phyloP scores from a whole-genome alignment of 768 basidiomycete species.

The Tylopilus plumbeoviolaceoides region DNA sequence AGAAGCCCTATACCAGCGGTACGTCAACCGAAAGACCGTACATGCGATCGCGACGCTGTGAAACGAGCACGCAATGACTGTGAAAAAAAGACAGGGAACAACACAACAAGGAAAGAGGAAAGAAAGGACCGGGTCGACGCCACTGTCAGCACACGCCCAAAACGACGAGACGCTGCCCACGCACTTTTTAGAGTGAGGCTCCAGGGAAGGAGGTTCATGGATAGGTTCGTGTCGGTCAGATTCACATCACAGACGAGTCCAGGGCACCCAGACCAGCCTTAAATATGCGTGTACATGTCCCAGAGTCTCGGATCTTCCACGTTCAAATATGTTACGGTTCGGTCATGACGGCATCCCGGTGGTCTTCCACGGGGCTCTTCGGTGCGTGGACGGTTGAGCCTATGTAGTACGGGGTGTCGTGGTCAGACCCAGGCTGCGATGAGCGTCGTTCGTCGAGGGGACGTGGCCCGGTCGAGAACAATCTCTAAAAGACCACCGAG shows the following conservation, averaged over 20 bases:
- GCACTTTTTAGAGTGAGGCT: slow-evolving; percentile 13
- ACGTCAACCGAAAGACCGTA: slow-evolving; percentile 23
- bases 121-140: no score
- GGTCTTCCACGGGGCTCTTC: neutral
- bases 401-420: no score
- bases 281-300: neutral
- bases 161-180: neutral
- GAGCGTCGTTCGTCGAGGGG: no score
- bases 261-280: neutral
- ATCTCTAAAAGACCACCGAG: no score
- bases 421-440: no score
- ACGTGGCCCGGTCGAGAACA: no score
- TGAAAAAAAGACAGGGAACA: neutral
- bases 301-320: neutral
- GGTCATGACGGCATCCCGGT: slow-evolving; percentile 5
- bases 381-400: no score
- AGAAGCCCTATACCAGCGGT: slow-evolving; percentile 15
- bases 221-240: neutral
- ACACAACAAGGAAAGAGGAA: no score
- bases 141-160: no score
- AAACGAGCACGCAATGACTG: slow-evolving; percentile 15
- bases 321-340: neutral
- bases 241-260: neutral
- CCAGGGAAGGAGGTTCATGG: slow-evolving; percentile 7
- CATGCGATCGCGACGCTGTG: slow-evolving; percentile 22